A percentile compares a stretch with the other conserved stretches of the same genome.
Evolutionary conservation across 208 protist genomes (phyloP).

Genomic region (Angomonas ambiguus): DNA sequence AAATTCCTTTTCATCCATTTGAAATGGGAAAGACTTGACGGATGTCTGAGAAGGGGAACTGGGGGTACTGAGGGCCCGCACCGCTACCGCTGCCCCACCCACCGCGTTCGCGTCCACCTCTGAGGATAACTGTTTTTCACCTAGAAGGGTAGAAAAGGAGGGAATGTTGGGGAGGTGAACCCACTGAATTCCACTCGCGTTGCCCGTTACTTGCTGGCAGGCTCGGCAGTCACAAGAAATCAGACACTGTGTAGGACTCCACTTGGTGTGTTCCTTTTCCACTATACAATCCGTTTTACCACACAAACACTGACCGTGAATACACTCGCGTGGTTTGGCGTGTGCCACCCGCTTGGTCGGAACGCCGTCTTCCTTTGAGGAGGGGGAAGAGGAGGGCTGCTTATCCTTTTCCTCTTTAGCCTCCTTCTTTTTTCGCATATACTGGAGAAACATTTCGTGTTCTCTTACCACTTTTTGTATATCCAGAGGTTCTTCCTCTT

Average conservation of each 20-base stretch:
- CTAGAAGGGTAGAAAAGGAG: neutral
- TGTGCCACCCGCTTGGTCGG: neutral
- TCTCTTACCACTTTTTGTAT: neutral
- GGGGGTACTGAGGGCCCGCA: neutral
- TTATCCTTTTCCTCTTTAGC: neutral
- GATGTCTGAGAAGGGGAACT: neutral
- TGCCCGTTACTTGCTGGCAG: neutral
- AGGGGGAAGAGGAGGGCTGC: neutral
- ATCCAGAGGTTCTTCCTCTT: neutral
- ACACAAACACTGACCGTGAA: neutral
- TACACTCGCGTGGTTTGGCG: neutral
- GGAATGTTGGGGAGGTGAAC: neutral
- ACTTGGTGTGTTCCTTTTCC: neutral
- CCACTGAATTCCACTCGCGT: neutral
- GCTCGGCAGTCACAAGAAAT: neutral
- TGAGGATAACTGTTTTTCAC: neutral
- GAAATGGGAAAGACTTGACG: neutral
- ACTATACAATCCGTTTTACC: neutral
- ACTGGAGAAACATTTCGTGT: constrained; percentile 5
- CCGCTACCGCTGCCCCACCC: neutral
- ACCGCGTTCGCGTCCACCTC: neutral
- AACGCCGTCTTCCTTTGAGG: neutral
- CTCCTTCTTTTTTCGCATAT: neutral
- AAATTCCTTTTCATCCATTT: constrained; percentile 13
- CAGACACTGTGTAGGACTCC: neutral